phyloP scores from a whole-genome alignment of 345 rosid species.

The Salix dunnii region DNA sequence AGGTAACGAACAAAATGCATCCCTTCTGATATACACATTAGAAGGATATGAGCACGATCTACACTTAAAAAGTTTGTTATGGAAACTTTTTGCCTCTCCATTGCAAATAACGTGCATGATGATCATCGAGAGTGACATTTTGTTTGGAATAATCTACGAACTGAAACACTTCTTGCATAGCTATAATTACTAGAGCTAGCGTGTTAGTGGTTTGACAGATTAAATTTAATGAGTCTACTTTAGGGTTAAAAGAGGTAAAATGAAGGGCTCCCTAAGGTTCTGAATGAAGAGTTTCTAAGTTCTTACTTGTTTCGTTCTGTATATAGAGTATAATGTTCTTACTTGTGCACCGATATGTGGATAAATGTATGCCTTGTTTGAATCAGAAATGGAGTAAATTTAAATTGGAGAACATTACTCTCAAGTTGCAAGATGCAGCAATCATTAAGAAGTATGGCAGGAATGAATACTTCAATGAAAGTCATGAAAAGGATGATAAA shows the following conservation, averaged over 20 bases:
- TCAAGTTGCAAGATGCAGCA: conserved; percentile 26
- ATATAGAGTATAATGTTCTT: not conserved
- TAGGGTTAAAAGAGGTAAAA: not conserved
- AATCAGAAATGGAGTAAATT: conserved; percentile 39
- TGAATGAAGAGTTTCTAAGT: not conserved
- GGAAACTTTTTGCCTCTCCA: not conserved
- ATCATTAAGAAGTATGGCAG: conserved; percentile 3
- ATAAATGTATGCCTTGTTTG: not conserved
- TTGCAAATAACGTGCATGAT: no score
- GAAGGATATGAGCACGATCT: not conserved
- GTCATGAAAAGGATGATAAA: conserved; percentile 13
- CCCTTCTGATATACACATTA: not conserved
- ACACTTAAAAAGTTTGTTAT: not conserved
- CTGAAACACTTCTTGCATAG: not conserved
- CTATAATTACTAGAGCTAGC: not conserved
- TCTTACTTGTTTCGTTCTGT: not conserved
- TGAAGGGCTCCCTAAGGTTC: not conserved
- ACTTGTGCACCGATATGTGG: not conserved
- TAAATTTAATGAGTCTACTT: not conserved
- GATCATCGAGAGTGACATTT: not conserved
- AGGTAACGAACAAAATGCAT: conserved; percentile 16
- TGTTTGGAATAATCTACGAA: not conserved
- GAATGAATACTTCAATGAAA: not conserved
- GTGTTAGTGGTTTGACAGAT: no score
- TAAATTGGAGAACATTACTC: conserved; percentile 12